phyloP scores from a whole-genome alignment of 306 rosid species.

The Vicia sativa region DNA sequence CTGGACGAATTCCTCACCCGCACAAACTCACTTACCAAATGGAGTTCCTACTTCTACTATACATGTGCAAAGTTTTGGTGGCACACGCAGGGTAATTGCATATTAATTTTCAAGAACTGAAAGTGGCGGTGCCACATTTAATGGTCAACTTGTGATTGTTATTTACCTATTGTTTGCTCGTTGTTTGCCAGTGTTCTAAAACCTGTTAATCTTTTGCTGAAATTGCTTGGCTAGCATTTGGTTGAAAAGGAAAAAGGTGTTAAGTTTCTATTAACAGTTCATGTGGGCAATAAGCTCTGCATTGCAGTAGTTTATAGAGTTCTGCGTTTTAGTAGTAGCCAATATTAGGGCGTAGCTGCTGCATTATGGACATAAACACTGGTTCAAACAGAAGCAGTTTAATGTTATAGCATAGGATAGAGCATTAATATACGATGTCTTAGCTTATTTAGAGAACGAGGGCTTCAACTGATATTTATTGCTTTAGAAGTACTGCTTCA shows the following conservation, averaged over 20 bases:
- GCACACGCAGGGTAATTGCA: conserved; percentile 51
- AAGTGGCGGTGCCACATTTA: conserved; percentile 10
- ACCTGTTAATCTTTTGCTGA: conserved; percentile 16
- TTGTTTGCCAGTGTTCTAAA: conserved; percentile 32
- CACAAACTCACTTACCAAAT: conserved; percentile 48
- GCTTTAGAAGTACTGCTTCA: not conserved
- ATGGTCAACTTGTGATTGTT: conserved; percentile 16
- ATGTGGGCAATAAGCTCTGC: conserved; percentile 1
- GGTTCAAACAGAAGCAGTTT: not conserved
- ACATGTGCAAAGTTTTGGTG: conserved; percentile 49
- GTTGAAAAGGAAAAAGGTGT: conserved; percentile 4
- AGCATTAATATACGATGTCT: not conserved
- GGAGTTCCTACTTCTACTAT: conserved; percentile 63
- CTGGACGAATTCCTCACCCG: conserved; percentile 54
- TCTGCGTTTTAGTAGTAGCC: not conserved
- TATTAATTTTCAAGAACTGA: conserved; percentile 35
- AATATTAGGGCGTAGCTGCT: not conserved
- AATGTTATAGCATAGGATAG: too few species aligned
- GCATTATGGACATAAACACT: not conserved
- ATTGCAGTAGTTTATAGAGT: not conserved
- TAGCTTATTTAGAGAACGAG: not conserved
- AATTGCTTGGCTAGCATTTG: conserved; percentile 13
- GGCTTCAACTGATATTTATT: not conserved
- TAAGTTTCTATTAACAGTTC: conserved; percentile 11
- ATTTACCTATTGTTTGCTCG: conserved; percentile 16